phyloP scores from a whole-genome alignment of 805 yeast genomes.

The Yamadazyma insecticola region DNA sequence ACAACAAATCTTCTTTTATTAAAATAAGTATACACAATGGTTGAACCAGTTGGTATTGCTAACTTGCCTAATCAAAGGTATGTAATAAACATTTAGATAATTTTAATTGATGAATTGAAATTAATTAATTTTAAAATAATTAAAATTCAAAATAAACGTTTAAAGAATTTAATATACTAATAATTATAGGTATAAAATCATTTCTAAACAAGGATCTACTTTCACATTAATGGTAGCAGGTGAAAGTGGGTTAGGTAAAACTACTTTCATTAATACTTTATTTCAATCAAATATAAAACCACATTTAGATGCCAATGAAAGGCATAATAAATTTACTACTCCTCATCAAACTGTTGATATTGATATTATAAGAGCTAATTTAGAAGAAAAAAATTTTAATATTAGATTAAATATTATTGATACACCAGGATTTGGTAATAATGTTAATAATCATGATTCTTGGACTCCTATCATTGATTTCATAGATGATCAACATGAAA shows the following conservation, averaged over 20 bases:
- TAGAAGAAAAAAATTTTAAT: slow-evolving; percentile 79
- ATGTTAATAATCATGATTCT: slow-evolving; percentile 76
- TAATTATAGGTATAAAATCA: slow-evolving; percentile 71
- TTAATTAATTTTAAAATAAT: slow-evolving; percentile 16
- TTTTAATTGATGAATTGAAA: too few relatives aligned
- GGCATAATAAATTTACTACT: slow-evolving; percentile 53
- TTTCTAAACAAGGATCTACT: slow-evolving; percentile 68
- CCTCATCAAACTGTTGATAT: slow-evolving; percentile 69
- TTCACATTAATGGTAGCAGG: slow-evolving; percentile 87
- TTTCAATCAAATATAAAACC: slow-evolving; percentile 71
- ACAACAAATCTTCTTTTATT: neutral
- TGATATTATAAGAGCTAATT: slow-evolving; percentile 71
- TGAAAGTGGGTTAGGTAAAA: slow-evolving; percentile 87
- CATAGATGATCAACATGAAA: slow-evolving; percentile 86
- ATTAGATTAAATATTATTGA: slow-evolving; percentile 78
- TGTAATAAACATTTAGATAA: too few relatives aligned
- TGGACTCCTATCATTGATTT: slow-evolving; percentile 88
- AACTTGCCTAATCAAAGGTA: slow-evolving; percentile 74
- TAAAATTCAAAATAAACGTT: neutral
- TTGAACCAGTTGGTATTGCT: slow-evolving; percentile 64
- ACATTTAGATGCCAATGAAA: slow-evolving; percentile 48
- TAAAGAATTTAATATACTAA: slow-evolving; percentile 4
- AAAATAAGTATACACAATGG: slow-evolving; percentile 20
- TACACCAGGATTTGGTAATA: slow-evolving; percentile 93
- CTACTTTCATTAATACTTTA: slow-evolving; percentile 84